phyloP scores from a whole-genome alignment of 129 eudicot species.

The Flaveria sonorensis region DNA sequence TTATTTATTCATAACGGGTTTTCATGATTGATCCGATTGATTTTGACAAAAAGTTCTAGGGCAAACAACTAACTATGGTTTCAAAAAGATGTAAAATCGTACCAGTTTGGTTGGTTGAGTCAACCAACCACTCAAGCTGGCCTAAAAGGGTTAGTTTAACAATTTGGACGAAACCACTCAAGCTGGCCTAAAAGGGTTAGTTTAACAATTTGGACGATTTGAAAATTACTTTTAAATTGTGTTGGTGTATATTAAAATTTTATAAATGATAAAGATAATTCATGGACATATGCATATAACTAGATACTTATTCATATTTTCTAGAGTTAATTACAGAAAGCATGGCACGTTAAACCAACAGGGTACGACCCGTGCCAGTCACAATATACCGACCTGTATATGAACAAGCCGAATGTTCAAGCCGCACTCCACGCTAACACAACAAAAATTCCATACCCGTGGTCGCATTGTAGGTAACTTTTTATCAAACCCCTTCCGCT shows the following conservation, averaged over 20 bases:
- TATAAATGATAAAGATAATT: too few relatives aligned
- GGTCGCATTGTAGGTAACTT: conserved; percentile 88
- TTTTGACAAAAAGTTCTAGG: background rate
- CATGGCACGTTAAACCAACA: conserved; percentile 58
- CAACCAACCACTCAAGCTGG: background rate
- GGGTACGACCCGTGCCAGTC: conserved; percentile 82
- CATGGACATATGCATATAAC: background rate
- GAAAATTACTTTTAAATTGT: too few relatives aligned
- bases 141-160: too few relatives aligned
- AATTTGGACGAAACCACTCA: background rate
- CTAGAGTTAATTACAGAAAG: conserved; percentile 35
- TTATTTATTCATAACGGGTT: background rate
- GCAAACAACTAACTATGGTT: background rate
- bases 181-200: too few relatives aligned
- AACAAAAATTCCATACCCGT: conserved; percentile 67
- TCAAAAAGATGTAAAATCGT: background rate
- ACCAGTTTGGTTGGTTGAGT: background rate
- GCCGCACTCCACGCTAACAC: conserved; percentile 82
- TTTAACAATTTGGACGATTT: too few relatives aligned
- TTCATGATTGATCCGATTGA: background rate
- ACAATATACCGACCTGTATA: conserved; percentile 50
- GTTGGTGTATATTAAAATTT: too few relatives aligned
- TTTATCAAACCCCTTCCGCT: background rate
- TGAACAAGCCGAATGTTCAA: conserved; percentile 80
- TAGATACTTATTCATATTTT: background rate